Evolutionary conservation across 371 early-diverging fungal species (phyloP), one percentile per base, ranked within the genome.

Genomic region (Mucor irregularis): DNA sequence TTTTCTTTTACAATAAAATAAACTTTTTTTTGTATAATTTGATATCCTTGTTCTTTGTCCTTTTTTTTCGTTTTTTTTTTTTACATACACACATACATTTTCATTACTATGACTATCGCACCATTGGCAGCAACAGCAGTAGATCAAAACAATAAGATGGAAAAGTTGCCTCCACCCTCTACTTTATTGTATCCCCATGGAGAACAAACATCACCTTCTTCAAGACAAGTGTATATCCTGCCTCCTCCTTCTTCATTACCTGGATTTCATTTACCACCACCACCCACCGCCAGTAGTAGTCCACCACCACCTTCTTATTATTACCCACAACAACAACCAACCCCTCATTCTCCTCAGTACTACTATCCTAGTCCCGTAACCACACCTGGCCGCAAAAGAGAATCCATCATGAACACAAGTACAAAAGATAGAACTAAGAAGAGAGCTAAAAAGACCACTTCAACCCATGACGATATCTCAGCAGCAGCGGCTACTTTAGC

Each of bases 401-500:
- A 54, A 30, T 16, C 38, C 1, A 49, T 28, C 19, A 37, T 29
- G 22, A 33, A 52, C 19, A 45, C 49, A 8, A 52, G 37, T 30
- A 28, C 24, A 11, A 44, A 64, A 21, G 50, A 56, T 22, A 30
- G 55, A 48, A 30, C 53, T 16, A 47, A 53, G 35, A 60, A 61
- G 50, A 50, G 17, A 22, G 37, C 53, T 11, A 49, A 48, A 50
- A 48, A 47, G 9, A 45, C 39, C 28, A 35, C 39, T 47, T 25
- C 39, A 47, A 37, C 58, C 48, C n/a, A 62, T 17, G 65, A 66
- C 33, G 68, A 68, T 25, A 50, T 75, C 24, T 70, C 71, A 22
- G 66, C 66, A 5, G 76, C 74, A 21, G 74, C 72, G 5, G 66
- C 68, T 16, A 72, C 76, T 11, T 56, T 75, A 25, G 72, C 76